Conservation (phyloP, 2,329 filamentous ascomycete species). For the Domatiomyces catenatus region DNA sequence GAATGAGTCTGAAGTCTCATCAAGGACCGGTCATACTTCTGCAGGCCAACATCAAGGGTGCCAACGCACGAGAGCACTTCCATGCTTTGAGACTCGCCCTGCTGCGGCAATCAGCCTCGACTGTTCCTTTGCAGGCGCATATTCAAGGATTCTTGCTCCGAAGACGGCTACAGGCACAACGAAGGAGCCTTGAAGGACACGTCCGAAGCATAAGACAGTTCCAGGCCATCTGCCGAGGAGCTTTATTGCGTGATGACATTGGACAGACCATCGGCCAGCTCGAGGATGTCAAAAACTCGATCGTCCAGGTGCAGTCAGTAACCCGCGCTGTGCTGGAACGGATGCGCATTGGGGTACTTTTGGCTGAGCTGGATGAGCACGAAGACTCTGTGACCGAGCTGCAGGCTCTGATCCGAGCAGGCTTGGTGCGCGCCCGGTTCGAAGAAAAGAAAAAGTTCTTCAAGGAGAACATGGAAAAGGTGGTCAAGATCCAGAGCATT, state of each 20-base stretch:
- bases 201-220: slow-evolving; percentile 21
- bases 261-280: slow-evolving; percentile 51
- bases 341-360: slow-evolving; percentile 53
- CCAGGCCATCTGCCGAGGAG: slow-evolving; percentile 28
- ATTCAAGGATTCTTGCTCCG: slow-evolving; percentile 23
- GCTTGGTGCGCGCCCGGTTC: slow-evolving; percentile 58
- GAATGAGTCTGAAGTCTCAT: slow-evolving; percentile 29
- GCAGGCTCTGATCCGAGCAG: slow-evolving; percentile 59
- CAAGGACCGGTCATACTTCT: slow-evolving; percentile 31
- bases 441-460: slow-evolving; percentile 77
- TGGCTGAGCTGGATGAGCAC: slow-evolving; percentile 66
- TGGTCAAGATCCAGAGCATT: slow-evolving; percentile 97
- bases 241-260: slow-evolving; percentile 26
- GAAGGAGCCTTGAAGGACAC: slow-evolving; percentile 20
- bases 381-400: slow-evolving; percentile 62
- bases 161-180: slow-evolving; percentile 20
- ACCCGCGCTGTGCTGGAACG: slow-evolving; percentile 66
- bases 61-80: slow-evolving; percentile 28
- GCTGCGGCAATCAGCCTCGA: slow-evolving; percentile 39
- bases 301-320: slow-evolving; percentile 58
- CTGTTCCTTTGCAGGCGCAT: slow-evolving; percentile 50
- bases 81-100: slow-evolving; percentile 37
- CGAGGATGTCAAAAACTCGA: slow-evolving; percentile 49
- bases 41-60: slow-evolving; percentile 38
- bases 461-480: slow-evolving; percentile 95